Evolutionary conservation across 164 flowering plant species (phyloP).

Genomic region (Vitis vinifera): DNA sequence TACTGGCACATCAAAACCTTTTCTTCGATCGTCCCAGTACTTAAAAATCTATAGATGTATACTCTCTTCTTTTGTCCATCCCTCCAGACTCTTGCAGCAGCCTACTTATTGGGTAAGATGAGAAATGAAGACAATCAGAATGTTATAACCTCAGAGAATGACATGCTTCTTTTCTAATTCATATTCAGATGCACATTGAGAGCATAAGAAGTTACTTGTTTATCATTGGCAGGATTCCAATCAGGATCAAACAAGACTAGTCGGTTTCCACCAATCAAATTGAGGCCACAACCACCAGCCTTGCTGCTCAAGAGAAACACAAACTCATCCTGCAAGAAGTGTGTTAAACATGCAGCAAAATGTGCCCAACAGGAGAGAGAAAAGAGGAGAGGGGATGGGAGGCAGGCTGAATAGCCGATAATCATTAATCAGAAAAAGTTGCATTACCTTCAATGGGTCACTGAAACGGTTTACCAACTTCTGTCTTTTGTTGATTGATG

Average conservation of each 20-base stretch:
- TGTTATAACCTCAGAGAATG: not conserved
- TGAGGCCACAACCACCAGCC: constrained; percentile 99
- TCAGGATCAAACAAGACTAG: constrained; percentile 98
- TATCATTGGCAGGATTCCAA: constrained; percentile 99
- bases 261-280: constrained; percentile 95
- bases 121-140: constrained; percentile 9
- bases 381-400: not conserved
- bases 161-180: too few species aligned
- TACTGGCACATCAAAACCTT: constrained; percentile 52
- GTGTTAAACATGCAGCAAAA: not conserved
- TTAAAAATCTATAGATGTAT: constrained; percentile 90
- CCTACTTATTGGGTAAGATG: constrained; percentile 41
- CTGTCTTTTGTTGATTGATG: constrained; percentile 90
- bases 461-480: constrained; percentile 87
- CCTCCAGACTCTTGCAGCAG: constrained; percentile 99
- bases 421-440: not conserved
- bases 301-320: constrained; percentile 97
- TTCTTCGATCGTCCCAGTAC: constrained; percentile 97
- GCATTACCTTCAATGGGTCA: constrained; percentile 69
- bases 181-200: too few species aligned
- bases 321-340: constrained; percentile 81
- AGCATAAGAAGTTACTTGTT: constrained; percentile 59
- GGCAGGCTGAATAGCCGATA: not conserved
- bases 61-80: constrained; percentile 99
- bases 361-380: not conserved